A percentile compares a stretch with the other conserved stretches of the same genome.
phyloP scores from a whole-genome alignment of 116 monocot genomes.

The Iris pallida region DNA sequence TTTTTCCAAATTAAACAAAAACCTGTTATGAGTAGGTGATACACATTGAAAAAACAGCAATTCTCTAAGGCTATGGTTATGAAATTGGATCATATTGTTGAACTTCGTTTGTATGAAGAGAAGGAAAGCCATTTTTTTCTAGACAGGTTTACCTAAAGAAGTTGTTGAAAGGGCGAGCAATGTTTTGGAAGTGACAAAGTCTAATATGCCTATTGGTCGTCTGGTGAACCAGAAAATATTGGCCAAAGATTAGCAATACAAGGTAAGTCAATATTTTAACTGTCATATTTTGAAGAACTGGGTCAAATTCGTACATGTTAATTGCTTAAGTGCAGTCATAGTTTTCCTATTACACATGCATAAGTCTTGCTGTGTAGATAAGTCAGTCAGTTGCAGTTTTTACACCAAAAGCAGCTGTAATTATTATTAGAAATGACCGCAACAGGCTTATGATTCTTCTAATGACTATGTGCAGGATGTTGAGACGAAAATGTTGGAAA shows the following conservation, averaged over 20 bases:
- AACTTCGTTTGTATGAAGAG: neutral
- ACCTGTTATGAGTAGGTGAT: too few species aligned
- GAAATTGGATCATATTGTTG: too few species aligned
- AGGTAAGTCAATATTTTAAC: slow-evolving; percentile 37
- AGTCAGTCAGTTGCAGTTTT: too few species aligned
- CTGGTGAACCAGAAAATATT: slow-evolving; percentile 35
- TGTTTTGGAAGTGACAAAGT: slow-evolving; percentile 47
- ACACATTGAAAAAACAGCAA: too few species aligned
- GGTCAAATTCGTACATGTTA: too few species aligned
- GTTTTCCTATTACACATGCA: too few species aligned
- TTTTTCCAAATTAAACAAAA: too few species aligned
- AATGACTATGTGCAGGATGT: slow-evolving; percentile 23
- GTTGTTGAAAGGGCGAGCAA: slow-evolving; percentile 61
- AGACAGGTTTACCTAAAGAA: slow-evolving; percentile 62
- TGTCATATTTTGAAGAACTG: too few species aligned
- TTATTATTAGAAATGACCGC: neutral
- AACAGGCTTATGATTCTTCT: neutral
- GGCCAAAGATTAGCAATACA: slow-evolving; percentile 67
- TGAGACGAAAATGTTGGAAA: slow-evolving; percentile 21
- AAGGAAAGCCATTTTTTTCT: neutral
- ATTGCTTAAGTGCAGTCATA: too few species aligned
- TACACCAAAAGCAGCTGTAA: neutral
- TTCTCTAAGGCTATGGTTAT: too few species aligned
- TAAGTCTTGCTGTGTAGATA: too few species aligned
- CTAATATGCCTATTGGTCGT: slow-evolving; percentile 43